phyloP scores from a whole-genome alignment of 208 protist genomes.

The Naegleria lovaniensis region DNA sequence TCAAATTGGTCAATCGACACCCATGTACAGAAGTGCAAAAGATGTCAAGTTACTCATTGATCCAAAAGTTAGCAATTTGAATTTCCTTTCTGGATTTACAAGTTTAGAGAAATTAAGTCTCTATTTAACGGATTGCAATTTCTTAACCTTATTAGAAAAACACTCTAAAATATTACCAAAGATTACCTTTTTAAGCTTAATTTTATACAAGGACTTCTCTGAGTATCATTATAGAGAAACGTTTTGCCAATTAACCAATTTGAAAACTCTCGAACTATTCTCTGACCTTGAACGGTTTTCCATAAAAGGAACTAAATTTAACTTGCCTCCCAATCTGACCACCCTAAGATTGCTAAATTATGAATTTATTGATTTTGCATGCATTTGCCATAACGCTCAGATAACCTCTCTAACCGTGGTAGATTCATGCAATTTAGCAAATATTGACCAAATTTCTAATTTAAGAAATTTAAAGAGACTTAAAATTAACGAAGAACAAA shows the following conservation, averaged over 20 bases:
- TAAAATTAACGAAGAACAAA: neutral
- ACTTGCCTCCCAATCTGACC: neutral
- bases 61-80: neutral
- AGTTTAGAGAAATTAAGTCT: neutral
- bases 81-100: neutral
- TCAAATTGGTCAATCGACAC: neutral
- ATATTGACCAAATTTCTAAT: neutral
- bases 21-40: neutral
- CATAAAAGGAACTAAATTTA: neutral
- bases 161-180: neutral
- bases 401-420: neutral
- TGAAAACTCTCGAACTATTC: neutral
- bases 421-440: neutral
- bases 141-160: neutral
- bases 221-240: neutral
- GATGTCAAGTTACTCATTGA: neutral
- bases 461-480: neutral
- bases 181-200: neutral
- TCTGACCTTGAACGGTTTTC: neutral
- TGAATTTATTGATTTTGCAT: neutral
- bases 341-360: neutral
- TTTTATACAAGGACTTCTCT: neutral
- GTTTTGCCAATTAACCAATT: neutral
- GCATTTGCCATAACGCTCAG: neutral
- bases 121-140: neutral